These are phyloP conservation scores for Pseudocercospora musae DNA, from an alignment of 2,329 filamentous ascomycete species.

Conservation along the genomic window DNA sequence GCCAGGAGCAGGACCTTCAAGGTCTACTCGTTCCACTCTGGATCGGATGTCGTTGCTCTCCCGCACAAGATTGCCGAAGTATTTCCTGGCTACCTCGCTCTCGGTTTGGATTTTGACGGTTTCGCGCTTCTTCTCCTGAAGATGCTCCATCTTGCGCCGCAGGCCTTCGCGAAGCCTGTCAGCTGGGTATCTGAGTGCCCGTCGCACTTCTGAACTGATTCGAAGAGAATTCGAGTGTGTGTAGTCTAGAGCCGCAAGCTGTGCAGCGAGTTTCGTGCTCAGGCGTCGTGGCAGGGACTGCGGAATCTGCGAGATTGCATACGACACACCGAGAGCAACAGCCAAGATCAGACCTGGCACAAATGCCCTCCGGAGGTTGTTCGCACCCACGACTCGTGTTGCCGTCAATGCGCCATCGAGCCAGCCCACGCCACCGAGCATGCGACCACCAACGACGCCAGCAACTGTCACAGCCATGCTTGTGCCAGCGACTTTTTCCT, in stretches of 20 bases:
- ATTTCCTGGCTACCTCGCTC: slow-evolving; percentile 82
- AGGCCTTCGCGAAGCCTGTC: slow-evolving; percentile 81
- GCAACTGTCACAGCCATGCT: slow-evolving; percentile 92
- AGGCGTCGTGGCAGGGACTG: slow-evolving; percentile 83
- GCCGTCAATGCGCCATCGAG: slow-evolving; percentile 81
- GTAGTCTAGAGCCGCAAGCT: slow-evolving; percentile 82
- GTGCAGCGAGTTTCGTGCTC: slow-evolving; percentile 75
- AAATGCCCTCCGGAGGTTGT: slow-evolving; percentile 75
- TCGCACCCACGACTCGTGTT: slow-evolving; percentile 73
- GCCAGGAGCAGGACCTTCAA: slow-evolving; percentile 50
- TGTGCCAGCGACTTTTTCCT: slow-evolving; percentile 92
- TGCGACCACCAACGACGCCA: slow-evolving; percentile 75
- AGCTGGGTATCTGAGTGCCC: slow-evolving; percentile 82
- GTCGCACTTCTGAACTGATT: slow-evolving; percentile 80
- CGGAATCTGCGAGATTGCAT: slow-evolving; percentile 82
- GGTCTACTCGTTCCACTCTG: slow-evolving; percentile 51
- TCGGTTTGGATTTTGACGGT: slow-evolving; percentile 77
- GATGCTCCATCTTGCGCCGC: slow-evolving; percentile 79
- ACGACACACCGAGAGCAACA: slow-evolving; percentile 70
- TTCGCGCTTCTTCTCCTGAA: slow-evolving; percentile 73
- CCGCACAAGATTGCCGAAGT: slow-evolving; percentile 81
- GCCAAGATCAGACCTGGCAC: slow-evolving; percentile 75
- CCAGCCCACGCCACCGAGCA: slow-evolving; percentile 83
- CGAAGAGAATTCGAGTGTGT: slow-evolving; percentile 83
- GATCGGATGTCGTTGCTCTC: slow-evolving; percentile 51